Base-by-base conservation (phyloP, 805 yeast genomes). In the Starmerella stigmatis region DNA sequence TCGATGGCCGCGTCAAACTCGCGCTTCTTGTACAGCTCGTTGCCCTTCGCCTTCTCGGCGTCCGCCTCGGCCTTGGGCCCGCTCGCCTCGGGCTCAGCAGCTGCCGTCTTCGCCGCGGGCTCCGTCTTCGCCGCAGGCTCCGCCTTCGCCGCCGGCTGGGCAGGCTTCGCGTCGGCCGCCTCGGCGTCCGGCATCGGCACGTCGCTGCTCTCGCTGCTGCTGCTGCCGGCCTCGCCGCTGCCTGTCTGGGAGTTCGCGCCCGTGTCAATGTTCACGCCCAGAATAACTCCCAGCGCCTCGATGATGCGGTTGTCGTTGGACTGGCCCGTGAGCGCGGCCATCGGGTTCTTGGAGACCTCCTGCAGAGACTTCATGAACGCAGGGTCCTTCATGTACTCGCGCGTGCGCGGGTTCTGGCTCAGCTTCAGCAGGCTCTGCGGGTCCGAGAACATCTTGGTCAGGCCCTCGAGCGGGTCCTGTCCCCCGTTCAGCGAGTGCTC, bases 1-100 rank as follows among this genome's bases (percentile, higher is more conserved):
- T 68, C 85, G 61, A 92, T 89, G 35, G 99, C 98, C 59, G 81
- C 94, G 60, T 86, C 96, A 55, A 92, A 92, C 59, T 86, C 72
- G 62, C 81, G 82, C 54, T 79, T 70, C 66, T 92, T 92, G 73
- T 92, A 92, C 38, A 83, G 69, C 41, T 73, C 70, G 67, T 92
- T 92, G 53, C 96, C 99, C 63, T 79, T 76, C 5, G 82, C 81
- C 64, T 92, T 92, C 49, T 74, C 78, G 13, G 68, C 65, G 33
- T 65, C 70, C n/a, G 72, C 66, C 43, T 57, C 56, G 22, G 49
- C 55, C 53, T 59, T 57, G 12, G 57, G 55, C 35, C 55, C 50
- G 32, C 61, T 48, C 32, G 59, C 44, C 40, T 54, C 53, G 22
- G 57, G 21, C 41, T 43, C 48, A 5, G 55, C 44, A 27, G 52